phyloP scores from a whole-genome alignment of 1,284 basidiomycete species.

The Pseudozyma hubeiensis region DNA sequence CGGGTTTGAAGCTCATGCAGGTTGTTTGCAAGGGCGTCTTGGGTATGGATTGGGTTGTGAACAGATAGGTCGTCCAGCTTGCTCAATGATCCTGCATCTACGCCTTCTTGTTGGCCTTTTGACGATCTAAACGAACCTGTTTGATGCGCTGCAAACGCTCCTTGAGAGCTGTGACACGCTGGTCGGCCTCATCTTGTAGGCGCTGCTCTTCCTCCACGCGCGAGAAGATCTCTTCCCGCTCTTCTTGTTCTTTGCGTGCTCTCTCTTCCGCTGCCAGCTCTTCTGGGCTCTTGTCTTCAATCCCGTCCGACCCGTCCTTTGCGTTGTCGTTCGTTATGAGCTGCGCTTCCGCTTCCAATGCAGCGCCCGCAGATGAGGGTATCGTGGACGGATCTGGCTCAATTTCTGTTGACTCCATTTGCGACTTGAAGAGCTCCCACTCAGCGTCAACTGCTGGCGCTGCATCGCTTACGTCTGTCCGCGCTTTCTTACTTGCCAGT shows the following conservation, averaged over 20 bases:
- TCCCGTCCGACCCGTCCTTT: not conserved
- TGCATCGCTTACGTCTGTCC: not conserved
- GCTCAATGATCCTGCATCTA: not conserved
- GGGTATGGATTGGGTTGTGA: too few species aligned
- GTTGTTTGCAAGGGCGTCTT: too few species aligned
- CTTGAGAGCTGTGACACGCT: conserved; percentile 50
- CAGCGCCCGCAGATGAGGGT: conserved; percentile 27
- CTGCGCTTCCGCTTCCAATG: conserved; percentile 53
- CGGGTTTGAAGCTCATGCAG: too few species aligned
- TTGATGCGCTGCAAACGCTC: conserved; percentile 45
- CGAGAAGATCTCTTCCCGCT: conserved; percentile 55
- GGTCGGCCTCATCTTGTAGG: conserved; percentile 58
- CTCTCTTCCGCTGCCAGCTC: conserved; percentile 42
- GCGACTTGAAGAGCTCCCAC: conserved; percentile 59
- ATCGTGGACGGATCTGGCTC: not conserved
- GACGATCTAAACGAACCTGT: conserved; percentile 37
- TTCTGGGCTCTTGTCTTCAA: conserved; percentile 22
- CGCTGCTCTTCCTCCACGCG: conserved; percentile 60
- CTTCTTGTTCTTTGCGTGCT: conserved; percentile 48
- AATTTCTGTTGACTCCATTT: conserved; percentile 24
- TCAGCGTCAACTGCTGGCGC: conserved; percentile 42
- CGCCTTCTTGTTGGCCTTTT: conserved; percentile 20
- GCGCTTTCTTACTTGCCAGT: conserved; percentile 23
- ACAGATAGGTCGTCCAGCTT: not conserved
- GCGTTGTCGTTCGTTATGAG: conserved; percentile 22